Evolutionary conservation across 2,329 filamentous ascomycete genomes (phyloP).

Genomic region (Calycina herbarum): DNA sequence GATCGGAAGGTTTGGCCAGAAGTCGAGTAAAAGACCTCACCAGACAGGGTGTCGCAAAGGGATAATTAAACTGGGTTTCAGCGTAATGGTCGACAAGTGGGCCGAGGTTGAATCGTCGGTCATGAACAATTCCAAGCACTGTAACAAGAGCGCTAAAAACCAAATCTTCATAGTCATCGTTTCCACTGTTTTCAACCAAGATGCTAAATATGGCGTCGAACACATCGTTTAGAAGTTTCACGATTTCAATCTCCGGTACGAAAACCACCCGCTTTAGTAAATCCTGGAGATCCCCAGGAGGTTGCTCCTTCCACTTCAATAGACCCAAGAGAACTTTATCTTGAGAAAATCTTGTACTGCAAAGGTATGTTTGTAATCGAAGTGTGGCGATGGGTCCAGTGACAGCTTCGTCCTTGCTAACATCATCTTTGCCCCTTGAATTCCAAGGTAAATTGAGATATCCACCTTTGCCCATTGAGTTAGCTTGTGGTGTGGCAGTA

Average conservation of each 20-base stretch:
- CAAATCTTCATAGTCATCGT: conserved; percentile 88
- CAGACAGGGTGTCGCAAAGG: conserved; percentile 85
- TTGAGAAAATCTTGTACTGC: conserved; percentile 93
- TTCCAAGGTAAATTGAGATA: conserved; percentile 86
- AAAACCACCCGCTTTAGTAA: conserved; percentile 84
- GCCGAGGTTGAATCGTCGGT: conserved; percentile 87
- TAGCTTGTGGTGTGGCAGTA: conserved; percentile 67
- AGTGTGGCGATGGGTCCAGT: conserved; percentile 80
- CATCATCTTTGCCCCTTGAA: conserved; percentile 63
- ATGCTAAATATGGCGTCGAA: conserved; percentile 91
- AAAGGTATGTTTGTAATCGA: conserved; percentile 79
- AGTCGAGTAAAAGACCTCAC: conserved; percentile 84
- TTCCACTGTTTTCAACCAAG: conserved; percentile 84
- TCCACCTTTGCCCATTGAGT: conserved; percentile 71
- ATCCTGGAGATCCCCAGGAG: conserved; percentile 68
- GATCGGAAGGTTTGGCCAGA: conserved; percentile 78
- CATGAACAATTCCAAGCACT: conserved; percentile 89
- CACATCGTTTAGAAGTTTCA: conserved; percentile 87
- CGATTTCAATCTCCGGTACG: conserved; percentile 95
- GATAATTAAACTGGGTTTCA: conserved; percentile 86
- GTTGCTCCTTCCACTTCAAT: conserved; percentile 79
- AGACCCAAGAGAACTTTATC: conserved; percentile 83
- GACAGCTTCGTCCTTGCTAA: conserved; percentile 69
- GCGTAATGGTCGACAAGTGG: conserved; percentile 92
- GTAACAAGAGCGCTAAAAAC: conserved; percentile 89